Conservation (phyloP, 371 early-diverging fungal genomes). For the Syncephalastrum contaminatum region DNA sequence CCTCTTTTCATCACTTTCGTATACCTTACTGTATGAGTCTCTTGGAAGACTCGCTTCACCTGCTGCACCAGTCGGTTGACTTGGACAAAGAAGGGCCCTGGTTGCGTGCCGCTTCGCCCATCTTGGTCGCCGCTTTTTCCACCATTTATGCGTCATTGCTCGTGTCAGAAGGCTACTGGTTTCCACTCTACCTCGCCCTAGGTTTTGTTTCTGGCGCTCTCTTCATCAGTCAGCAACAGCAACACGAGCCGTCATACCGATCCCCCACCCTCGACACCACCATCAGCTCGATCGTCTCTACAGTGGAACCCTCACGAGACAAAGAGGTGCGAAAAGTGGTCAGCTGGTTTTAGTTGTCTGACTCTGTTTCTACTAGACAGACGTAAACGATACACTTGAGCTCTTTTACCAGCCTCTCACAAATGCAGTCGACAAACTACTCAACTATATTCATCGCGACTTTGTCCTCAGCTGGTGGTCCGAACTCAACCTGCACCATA, state of each 20-base stretch:
- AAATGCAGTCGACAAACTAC: slow-evolving; percentile 28
- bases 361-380: too few relatives aligned
- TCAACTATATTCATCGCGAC: slow-evolving; percentile 46
- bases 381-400: slow-evolving; percentile 9
- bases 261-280: too few relatives aligned
- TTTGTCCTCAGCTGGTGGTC: slow-evolving; percentile 56
- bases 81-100: background rate
- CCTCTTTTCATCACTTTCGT: too few relatives aligned
- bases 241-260: too few relatives aligned
- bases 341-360: too few relatives aligned
- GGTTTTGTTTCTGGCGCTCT: slow-evolving; percentile 27
- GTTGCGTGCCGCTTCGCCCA: background rate
- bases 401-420: slow-evolving; percentile 39
- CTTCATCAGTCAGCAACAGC: too few relatives aligned
- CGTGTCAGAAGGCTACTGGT: slow-evolving; percentile 29
- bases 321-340: too few relatives aligned
- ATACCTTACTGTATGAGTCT: too few relatives aligned
- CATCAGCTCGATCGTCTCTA: too few relatives aligned
- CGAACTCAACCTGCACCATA: slow-evolving; percentile 27
- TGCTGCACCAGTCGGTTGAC: too few relatives aligned
- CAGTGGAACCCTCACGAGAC: too few relatives aligned
- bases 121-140: slow-evolving; percentile 1
- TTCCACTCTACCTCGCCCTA: slow-evolving; percentile 20
- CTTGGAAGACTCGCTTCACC: too few relatives aligned
- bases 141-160: slow-evolving; percentile 25